Evolutionary conservation across 73 alveolate species (phyloP).

Genomic region (Tetrahymena thermophila): DNA sequence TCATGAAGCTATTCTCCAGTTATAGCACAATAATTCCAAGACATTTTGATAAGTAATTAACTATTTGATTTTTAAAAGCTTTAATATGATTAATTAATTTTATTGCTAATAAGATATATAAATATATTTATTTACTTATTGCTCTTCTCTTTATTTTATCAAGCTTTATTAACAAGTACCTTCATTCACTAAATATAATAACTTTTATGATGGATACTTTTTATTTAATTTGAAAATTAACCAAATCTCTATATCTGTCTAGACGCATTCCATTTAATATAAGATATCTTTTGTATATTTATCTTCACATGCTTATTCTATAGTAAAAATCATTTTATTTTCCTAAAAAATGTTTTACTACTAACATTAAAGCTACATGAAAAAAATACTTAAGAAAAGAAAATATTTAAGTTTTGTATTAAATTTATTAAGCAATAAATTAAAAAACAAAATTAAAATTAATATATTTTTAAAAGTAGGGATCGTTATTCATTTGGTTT

Average conservation of each 20-base stretch:
- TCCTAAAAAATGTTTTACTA: background rate
- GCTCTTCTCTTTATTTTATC: background rate
- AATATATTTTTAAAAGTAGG: too few relatives aligned
- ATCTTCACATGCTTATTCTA: background rate
- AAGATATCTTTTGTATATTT: background rate
- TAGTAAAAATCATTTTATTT: background rate
- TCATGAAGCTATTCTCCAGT: constrained; percentile 65
- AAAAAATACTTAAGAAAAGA: too few relatives aligned
- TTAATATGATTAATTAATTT: background rate
- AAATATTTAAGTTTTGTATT: too few relatives aligned
- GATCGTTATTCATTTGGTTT: too few relatives aligned
- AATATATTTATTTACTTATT: background rate
- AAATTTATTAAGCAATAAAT: too few relatives aligned
- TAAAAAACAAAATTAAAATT: too few relatives aligned
- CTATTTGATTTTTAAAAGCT: background rate
- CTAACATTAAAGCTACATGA: background rate
- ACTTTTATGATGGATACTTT: background rate
- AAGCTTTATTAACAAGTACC: background rate
- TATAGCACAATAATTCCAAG: constrained; percentile 65
- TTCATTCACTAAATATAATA: background rate
- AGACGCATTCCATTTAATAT: background rate
- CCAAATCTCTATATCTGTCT: background rate
- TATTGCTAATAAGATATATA: background rate
- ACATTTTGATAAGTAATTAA: background rate
- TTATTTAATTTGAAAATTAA: background rate